phyloP scores from a whole-genome alignment of 2,329 filamentous ascomycete genomes.

The Venturia aucupariae region DNA sequence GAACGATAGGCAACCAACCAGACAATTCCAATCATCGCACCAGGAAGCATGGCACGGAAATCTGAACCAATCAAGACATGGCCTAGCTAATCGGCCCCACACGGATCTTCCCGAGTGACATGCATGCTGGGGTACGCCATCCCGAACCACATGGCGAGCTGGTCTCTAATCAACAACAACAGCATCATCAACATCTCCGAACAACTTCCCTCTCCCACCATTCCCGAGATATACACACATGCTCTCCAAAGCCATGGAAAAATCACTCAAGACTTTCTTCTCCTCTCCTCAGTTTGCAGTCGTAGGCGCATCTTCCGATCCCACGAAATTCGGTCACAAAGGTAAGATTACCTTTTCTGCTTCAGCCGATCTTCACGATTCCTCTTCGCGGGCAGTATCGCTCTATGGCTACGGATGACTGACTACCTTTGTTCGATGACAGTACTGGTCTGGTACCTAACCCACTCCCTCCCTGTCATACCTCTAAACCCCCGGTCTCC shows the following conservation, averaged over 20 bases:
- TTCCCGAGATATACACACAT: background rate
- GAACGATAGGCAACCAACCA: too few relatives aligned
- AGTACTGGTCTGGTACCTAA: conserved; percentile 88
- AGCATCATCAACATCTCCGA: background rate
- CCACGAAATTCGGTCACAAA: conserved; percentile 80
- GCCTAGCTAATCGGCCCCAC: background rate
- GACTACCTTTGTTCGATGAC: conserved; percentile 12
- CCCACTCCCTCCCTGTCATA: conserved; percentile 64
- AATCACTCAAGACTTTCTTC: conserved; percentile 71
- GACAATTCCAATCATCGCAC: too few relatives aligned
- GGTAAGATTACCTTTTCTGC: conserved; percentile 41
- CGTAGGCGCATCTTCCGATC: conserved; percentile 78
- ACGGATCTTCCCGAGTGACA: background rate
- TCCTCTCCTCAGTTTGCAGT: conserved; percentile 72
- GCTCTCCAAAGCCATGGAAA: conserved; percentile 44
- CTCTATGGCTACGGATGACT: too few relatives aligned
- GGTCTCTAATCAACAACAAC: background rate
- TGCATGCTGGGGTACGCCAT: background rate
- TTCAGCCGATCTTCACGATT: background rate
- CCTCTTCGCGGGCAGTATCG: too few relatives aligned
- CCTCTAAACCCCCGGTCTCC: conserved; percentile 71
- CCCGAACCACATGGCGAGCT: background rate
- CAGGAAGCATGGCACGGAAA: too few relatives aligned
- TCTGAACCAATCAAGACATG: too few relatives aligned
- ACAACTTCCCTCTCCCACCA: background rate